Base-by-base conservation (phyloP, 2,329 filamentous ascomycete species). In the Hymenoscyphus repandus region DNA sequence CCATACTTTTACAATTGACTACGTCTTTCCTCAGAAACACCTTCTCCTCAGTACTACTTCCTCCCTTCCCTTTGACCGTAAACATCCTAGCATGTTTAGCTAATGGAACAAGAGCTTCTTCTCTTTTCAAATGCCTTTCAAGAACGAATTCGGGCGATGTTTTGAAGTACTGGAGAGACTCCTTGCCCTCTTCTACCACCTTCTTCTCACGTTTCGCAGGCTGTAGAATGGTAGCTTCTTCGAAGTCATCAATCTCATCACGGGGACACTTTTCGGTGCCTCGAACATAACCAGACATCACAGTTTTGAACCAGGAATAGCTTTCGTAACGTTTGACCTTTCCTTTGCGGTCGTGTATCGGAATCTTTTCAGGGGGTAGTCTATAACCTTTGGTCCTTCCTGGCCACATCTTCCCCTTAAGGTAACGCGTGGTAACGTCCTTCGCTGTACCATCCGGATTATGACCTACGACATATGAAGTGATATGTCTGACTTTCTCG, bases 371-470 rank as follows among this genome's bases (percentile, higher is more conserved):
- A 2, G 83, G 66, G 0, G 86, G 81, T 65, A 96, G 79, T 6
- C 93, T 81, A 56, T 85, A 79, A 3, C 91, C 90, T 65, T 96
- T 97, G 0, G 92, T 95, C 59, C 90, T 87, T 3, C 93, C 92
- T 0, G 93, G 93, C 66, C 90, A 83, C 47, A 86, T 78, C 51
- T 87, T 87, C 18, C 85, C 82, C 62, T 86, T 91, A 6, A 99
- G 72, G 66, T 99, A 99, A 27, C 93, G 81, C 10, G 93, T 84
- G 0, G 93, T 99, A 13, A 99, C 87, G 65, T 99, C 93, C 66
- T 97, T 97, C 11, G 90, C 91, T 0, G 90, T 91, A 2, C 88
- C 89, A 64, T 97, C 91, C 2, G 80, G 70, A 0, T 88, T 89
- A 68, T 88, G 89, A 0, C 86, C 91, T 17, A 97, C 75, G 2